phyloP scores from a whole-genome alignment of 2,329 filamentous ascomycete genomes.

The Scleromitrula shiraiana region DNA sequence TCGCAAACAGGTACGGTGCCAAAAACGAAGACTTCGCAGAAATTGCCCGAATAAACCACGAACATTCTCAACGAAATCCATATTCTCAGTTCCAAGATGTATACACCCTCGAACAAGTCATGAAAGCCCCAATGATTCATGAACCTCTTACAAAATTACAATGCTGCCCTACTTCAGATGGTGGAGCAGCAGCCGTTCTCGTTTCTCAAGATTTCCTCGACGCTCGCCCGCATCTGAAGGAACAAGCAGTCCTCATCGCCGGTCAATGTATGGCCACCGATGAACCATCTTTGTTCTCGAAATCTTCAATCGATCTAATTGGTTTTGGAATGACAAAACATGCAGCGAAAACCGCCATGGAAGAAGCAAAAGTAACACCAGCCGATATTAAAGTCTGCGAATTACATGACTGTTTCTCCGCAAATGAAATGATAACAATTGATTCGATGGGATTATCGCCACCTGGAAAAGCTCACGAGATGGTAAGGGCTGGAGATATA shows the following conservation, averaged over 20 bases:
- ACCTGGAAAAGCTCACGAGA: constrained; percentile 81
- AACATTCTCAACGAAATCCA: constrained; percentile 83
- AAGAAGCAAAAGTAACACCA: constrained; percentile 62
- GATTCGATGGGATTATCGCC: constrained; percentile 76
- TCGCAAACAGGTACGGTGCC: constrained; percentile 46
- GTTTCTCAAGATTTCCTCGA: constrained; percentile 87
- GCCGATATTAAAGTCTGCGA: constrained; percentile 77
- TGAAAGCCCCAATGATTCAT: constrained; percentile 69
- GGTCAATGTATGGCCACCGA: constrained; percentile 87
- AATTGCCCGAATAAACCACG: constrained; percentile 88
- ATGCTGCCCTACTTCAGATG: constrained; percentile 94
- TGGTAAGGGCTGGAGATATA: constrained; percentile 80
- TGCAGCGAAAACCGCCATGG: constrained; percentile 62
- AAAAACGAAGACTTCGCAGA: constrained; percentile 83
- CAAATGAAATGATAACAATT: constrained; percentile 87
- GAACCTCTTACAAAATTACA: constrained; percentile 93
- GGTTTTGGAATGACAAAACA: constrained; percentile 76
- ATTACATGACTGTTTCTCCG: constrained; percentile 93
- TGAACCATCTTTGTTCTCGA: constrained; percentile 67
- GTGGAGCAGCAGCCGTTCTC: constrained; percentile 78
- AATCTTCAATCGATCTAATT: constrained; percentile 77
- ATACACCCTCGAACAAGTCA: constrained; percentile 78
- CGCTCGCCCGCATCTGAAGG: constrained; percentile 70
- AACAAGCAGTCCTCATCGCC: constrained; percentile 80
- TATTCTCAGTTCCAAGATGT: constrained; percentile 97